These are phyloP conservation scores for Oligophagozyma castellii DNA, from an alignment of 1,139 yeast species.

Conservation along the genomic window DNA sequence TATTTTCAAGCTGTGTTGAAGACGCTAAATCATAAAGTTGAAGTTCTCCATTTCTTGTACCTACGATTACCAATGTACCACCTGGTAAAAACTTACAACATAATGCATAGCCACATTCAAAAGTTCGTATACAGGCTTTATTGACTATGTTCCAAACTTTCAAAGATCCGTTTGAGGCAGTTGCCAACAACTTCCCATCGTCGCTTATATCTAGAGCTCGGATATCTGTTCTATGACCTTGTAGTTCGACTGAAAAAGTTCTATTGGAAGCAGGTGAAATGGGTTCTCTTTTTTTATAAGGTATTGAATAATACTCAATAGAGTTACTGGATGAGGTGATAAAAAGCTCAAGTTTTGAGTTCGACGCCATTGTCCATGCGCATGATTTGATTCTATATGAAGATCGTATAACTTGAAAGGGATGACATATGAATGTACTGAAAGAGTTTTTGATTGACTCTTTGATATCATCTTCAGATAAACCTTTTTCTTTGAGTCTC, in stretches of 20 bases:
- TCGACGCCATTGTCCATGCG: constrained; percentile 35
- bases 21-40: constrained; percentile 81
- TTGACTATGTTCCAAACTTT: constrained; percentile 81
- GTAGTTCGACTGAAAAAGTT: constrained; percentile 47
- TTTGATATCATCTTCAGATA: constrained; percentile 47
- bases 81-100: constrained; percentile 82
- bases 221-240: constrained; percentile 84
- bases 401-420: constrained; percentile 50
- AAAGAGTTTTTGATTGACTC: constrained; percentile 41
- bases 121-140: constrained; percentile 65
- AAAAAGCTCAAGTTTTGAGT: constrained; percentile 43
- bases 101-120: constrained; percentile 80
- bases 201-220: constrained; percentile 72
- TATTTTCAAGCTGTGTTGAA: constrained; percentile 53
- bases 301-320: constrained; percentile 51
- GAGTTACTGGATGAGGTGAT: constrained; percentile 60
- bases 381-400: constrained; percentile 43
- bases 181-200: constrained; percentile 68
- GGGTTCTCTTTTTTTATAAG: constrained; percentile 36
- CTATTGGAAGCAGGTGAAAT: constrained; percentile 32
- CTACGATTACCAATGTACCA: constrained; percentile 75
- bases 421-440: constrained; percentile 45
- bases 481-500: constrained; percentile 60
- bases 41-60: constrained; percentile 76
- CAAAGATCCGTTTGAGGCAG: constrained; percentile 81